Conservation (phyloP, 169 alveolate genomes). For the Plasmodium relictum region DNA sequence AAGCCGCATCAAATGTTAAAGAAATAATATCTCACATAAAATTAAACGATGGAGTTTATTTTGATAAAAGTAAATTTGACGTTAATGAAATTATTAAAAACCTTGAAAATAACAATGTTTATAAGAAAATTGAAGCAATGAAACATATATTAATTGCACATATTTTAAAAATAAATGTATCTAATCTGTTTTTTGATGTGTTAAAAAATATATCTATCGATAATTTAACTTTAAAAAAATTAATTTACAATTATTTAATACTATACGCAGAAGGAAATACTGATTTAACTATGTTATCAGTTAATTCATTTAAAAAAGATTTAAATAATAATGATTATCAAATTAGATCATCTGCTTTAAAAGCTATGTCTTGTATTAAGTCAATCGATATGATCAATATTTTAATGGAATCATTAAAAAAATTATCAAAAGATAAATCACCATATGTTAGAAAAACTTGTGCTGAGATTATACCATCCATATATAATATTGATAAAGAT, state of each 20-base stretch:
- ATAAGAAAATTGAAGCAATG: slow-evolving; percentile 85
- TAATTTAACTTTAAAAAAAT: slow-evolving; percentile 84
- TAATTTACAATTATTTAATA: slow-evolving; percentile 85
- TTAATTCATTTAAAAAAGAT: slow-evolving; percentile 88
- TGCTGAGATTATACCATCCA: slow-evolving; percentile 85
- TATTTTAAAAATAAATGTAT: slow-evolving; percentile 84
- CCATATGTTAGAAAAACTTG: slow-evolving; percentile 89
- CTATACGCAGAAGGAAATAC: slow-evolving; percentile 84
- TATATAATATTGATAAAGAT: slow-evolving; percentile 81
- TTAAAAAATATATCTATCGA: slow-evolving; percentile 85
- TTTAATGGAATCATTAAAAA: slow-evolving; percentile 81
- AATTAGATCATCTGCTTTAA: slow-evolving; percentile 87
- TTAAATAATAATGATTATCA: slow-evolving; percentile 83
- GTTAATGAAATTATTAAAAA: slow-evolving; percentile 44
- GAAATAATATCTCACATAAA: slow-evolving; percentile 72
- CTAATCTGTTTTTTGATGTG: slow-evolving; percentile 86
- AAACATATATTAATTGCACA: slow-evolving; percentile 85
- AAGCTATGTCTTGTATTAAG: slow-evolving; percentile 85
- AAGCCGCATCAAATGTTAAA: slow-evolving; percentile 78
- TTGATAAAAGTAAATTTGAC: slow-evolving; percentile 62
- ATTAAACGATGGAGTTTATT: slow-evolving; percentile 73
- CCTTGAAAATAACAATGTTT: slow-evolving; percentile 75
- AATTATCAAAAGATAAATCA: slow-evolving; percentile 87
- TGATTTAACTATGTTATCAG: slow-evolving; percentile 84
- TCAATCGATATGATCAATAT: slow-evolving; percentile 85